Conservation (phyloP, 768 basidiomycete species). For the Hygrophorus russula region DNA sequence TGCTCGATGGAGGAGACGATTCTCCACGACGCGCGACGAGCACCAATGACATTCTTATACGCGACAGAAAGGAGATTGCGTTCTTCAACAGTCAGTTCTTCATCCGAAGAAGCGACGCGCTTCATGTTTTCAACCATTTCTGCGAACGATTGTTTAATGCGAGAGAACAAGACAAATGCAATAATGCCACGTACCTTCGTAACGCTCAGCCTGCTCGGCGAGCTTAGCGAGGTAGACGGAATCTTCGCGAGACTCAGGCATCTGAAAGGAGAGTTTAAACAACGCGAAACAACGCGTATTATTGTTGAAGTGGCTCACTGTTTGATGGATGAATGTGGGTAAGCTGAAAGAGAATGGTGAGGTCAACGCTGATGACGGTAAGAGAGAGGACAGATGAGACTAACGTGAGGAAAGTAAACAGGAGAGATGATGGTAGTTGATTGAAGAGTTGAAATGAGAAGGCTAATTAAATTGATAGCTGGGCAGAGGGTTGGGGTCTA, state of each 20-base stretch:
- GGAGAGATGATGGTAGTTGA: constrained; percentile 1
- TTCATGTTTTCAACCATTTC: constrained; percentile 99
- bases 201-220: constrained; percentile 99
- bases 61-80: constrained; percentile 96
- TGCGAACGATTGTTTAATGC: constrained; percentile 18
- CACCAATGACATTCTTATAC: constrained; percentile 99
- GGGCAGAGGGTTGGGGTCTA: constrained; percentile 7
- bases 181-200: constrained; percentile 59
- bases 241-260: constrained; percentile 86
- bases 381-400: constrained; percentile 21
- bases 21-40: constrained; percentile 95
- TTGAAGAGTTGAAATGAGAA: background rate
- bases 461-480: constrained; percentile 6
- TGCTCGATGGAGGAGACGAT: constrained; percentile 98
- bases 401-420: constrained; percentile 21
- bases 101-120: constrained; percentile 93
- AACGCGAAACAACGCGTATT: constrained; percentile 16
- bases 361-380: constrained; percentile 20
- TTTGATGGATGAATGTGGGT: constrained; percentile 16
- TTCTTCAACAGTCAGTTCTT: constrained; percentile 97
- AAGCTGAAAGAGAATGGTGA: constrained; percentile 17
- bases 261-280: constrained; percentile 28
- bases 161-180: constrained; percentile 4
- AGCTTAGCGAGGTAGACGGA: constrained; percentile 99
- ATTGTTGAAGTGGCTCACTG: constrained; percentile 25